phyloP scores from a whole-genome alignment of 148 eudicot species.

The Amaranthus cruentus region DNA sequence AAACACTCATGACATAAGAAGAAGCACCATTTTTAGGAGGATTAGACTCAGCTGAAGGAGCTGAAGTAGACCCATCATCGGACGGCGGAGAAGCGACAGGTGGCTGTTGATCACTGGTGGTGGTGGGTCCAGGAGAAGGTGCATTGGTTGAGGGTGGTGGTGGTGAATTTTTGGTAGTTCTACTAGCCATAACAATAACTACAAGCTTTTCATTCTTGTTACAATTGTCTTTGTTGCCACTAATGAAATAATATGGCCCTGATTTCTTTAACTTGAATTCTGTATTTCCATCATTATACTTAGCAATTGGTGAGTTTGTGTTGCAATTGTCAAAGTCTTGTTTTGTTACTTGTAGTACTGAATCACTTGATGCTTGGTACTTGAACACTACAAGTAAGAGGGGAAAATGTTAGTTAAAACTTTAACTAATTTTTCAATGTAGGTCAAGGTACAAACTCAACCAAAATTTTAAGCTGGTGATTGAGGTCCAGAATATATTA shows the following conservation, averaged over 20 bases:
- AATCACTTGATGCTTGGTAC: conserved; percentile 51
- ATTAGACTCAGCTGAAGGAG: conserved; percentile 44
- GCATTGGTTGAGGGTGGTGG: conserved; percentile 6
- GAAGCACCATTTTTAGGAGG: conserved; percentile 39
- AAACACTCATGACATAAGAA: conserved; percentile 20
- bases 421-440: too few species aligned
- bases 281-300: conserved; percentile 62
- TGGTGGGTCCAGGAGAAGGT: conserved; percentile 26
- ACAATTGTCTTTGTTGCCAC: conserved; percentile 67
- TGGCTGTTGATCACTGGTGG: not conserved
- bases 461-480: too few species aligned
- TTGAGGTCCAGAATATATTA: too few species aligned
- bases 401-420: not conserved
- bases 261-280: conserved; percentile 49
- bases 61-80: not conserved
- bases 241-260: conserved; percentile 82
- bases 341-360: conserved; percentile 56
- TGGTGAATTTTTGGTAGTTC: conserved; percentile 25
- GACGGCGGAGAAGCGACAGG: conserved; percentile 33
- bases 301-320: conserved; percentile 41
- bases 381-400: conserved; percentile 44
- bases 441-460: too few species aligned
- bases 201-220: conserved; percentile 63
- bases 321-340: conserved; percentile 69
- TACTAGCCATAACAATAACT: conserved; percentile 66